Evolutionary conservation across 768 basidiomycete genomes (phyloP).

Genomic region (Phylloporus arenicola): DNA sequence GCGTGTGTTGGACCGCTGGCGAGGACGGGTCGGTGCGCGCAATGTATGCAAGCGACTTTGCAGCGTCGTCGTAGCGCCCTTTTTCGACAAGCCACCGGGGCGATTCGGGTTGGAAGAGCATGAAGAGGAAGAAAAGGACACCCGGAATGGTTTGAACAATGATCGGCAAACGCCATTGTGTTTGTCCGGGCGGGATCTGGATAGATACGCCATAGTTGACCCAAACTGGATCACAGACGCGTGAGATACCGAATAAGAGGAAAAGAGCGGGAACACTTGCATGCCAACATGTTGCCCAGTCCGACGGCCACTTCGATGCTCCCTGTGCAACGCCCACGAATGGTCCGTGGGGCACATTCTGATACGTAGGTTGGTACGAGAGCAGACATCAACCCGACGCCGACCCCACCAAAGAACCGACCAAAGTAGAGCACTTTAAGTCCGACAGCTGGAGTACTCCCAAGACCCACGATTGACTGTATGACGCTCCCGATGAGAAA

Average conservation of each 20-base stretch:
- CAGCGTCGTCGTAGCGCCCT: conserved; percentile 32
- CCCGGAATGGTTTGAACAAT: conserved; percentile 39
- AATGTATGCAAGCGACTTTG: conserved; percentile 28
- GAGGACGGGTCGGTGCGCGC: conserved; percentile 22
- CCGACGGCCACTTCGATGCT: conserved; percentile 30
- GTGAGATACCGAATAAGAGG: neutral
- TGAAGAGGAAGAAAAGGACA: conserved; percentile 30
- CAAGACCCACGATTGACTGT: conserved; percentile 32
- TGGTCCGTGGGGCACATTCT: conserved; percentile 33
- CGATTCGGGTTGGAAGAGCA: conserved; percentile 38
- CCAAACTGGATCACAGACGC: conserved; percentile 25
- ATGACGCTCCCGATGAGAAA: conserved; percentile 33
- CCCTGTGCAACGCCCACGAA: conserved; percentile 36
- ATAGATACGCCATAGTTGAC: conserved; percentile 31
- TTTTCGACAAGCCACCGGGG: conserved; percentile 39
- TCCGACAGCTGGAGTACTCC: conserved; percentile 21
- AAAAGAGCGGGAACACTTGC: conserved; percentile 16
- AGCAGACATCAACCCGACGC: conserved; percentile 36
- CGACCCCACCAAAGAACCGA: conserved; percentile 47
- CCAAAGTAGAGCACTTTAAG: conserved; percentile 30
- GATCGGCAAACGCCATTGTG: conserved; percentile 36
- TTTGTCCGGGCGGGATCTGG: conserved; percentile 22
- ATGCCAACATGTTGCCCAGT: conserved; percentile 33
- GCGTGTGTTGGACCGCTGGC: conserved; percentile 25
- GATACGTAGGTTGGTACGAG: conserved; percentile 35